Conservation (phyloP, 495 filamentous ascomycete species). For the Hypomontagnella monticulosa region DNA sequence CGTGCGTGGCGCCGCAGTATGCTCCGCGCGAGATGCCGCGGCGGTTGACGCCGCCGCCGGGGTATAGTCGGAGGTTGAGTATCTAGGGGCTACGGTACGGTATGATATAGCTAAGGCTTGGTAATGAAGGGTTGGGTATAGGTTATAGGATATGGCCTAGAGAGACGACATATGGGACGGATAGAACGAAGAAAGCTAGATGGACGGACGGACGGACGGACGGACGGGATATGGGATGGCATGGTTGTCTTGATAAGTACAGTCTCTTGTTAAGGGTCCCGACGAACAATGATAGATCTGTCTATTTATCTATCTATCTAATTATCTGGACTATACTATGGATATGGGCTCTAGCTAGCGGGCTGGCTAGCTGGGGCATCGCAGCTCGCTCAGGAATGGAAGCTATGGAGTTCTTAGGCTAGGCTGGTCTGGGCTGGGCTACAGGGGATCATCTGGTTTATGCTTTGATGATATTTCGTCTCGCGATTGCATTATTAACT, state of each 20-base stretch:
- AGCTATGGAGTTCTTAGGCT: constrained; percentile 28
- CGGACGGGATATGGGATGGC: not conserved
- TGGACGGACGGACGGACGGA: no score
- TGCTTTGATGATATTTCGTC: constrained; percentile 13
- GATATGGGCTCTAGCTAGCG: not conserved
- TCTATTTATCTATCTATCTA: constrained; percentile 6
- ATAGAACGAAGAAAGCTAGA: no score
- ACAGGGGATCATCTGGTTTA: not conserved
- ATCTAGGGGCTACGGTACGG: constrained; percentile 7
- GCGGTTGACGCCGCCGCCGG: constrained; percentile 28
- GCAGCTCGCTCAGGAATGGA: not conserved
- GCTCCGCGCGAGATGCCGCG: constrained; percentile 7
- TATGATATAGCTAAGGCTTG: no score
- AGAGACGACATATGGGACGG: no score
- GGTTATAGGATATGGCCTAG: no score
- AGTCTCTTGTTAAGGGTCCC: not conserved
- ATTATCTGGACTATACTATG: no score
- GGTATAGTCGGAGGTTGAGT: constrained; percentile 30
- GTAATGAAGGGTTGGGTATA: no score
- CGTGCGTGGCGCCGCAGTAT: not conserved
- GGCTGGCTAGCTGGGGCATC: not conserved
- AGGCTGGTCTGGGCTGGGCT: not conserved
- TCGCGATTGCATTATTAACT: constrained; percentile 18
- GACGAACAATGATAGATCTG: not conserved
- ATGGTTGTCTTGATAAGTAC: not conserved